These are phyloP conservation scores for Pseudohyphozyma bogoriensis DNA, from an alignment of 768 basidiomycete species.

Conservation along the genomic window DNA sequence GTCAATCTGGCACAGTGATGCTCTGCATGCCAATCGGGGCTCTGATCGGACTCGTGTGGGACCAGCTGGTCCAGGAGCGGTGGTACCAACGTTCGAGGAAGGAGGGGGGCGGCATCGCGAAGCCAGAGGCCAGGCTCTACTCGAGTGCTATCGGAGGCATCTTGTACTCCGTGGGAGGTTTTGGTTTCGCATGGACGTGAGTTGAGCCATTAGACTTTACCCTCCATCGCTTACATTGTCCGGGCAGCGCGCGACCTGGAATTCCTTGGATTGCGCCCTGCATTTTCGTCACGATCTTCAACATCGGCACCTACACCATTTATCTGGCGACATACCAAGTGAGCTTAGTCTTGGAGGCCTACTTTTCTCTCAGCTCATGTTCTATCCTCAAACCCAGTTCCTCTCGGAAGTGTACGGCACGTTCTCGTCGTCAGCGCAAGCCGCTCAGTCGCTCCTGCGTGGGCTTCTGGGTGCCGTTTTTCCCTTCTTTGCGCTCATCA, in stretches of 20 bases:
- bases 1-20: conserved; percentile 19
- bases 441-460: neutral
- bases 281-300: conserved; percentile 11
- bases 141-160: neutral
- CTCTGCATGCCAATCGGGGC: conserved; percentile 29
- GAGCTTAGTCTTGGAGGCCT: no score
- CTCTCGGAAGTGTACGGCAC: conserved; percentile 19
- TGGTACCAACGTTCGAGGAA: conserved; percentile 11
- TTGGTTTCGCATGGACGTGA: conserved; percentile 13
- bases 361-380: no score
- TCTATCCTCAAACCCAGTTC: no score
- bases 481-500: no score
- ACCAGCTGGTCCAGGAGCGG: conserved; percentile 22
- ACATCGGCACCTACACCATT: conserved; percentile 2
- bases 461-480: no score
- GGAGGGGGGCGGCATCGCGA: conserved; percentile 24
- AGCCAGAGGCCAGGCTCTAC: conserved; percentile 30
- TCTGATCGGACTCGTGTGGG: neutral
- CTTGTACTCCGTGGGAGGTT: conserved; percentile 1
- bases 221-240: no score
- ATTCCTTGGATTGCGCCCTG: conserved; percentile 28
- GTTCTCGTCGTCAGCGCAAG: neutral
- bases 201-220: no score
- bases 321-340: conserved; percentile 18
- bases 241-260: conserved; percentile 24